A percentile compares a stretch with the other conserved stretches of the same genome.
phyloP scores from a whole-genome alignment of 1,284 basidiomycete genomes.

The Fomitopsis pinicola region DNA sequence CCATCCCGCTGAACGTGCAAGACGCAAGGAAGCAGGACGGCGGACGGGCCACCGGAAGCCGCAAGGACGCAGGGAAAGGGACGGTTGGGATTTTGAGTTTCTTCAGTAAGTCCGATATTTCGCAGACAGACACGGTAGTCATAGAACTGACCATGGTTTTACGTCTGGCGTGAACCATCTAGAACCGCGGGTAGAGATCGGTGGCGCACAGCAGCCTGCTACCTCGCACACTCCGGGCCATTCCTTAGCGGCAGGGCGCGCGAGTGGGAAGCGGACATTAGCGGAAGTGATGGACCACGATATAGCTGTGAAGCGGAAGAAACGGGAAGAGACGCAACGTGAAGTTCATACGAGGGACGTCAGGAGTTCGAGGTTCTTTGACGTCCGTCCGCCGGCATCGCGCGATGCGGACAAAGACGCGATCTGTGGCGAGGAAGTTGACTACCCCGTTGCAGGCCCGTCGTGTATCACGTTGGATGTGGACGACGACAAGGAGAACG shows the following conservation, averaged over 20 bases:
- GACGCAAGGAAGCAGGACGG: constrained; percentile 28
- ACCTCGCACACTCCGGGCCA: constrained; percentile 14
- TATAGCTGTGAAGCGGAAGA: constrained; percentile 47
- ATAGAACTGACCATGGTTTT: constrained; percentile 15
- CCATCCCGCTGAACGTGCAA: constrained; percentile 31
- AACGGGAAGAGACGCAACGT: constrained; percentile 22
- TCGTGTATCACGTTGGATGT: constrained; percentile 31
- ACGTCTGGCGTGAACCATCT: constrained; percentile 20
- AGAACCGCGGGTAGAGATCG: constrained; percentile 46
- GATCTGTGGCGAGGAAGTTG: constrained; percentile 5
- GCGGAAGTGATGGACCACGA: constrained; percentile 66
- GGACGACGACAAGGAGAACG: constrained; percentile 40
- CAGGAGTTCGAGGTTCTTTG: constrained; percentile 26
- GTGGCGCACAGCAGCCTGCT: not conserved
- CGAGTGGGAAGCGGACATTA: constrained; percentile 71
- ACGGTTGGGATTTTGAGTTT: constrained; percentile 50
- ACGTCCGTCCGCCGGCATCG: constrained; percentile 15
- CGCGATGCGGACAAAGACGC: not conserved
- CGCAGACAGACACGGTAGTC: constrained; percentile 3
- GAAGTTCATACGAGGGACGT: constrained; percentile 12
- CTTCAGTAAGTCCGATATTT: constrained; percentile 47
- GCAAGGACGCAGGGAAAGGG: constrained; percentile 32
- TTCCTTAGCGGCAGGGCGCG: constrained; percentile 40
- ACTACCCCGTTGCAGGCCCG: constrained; percentile 30
- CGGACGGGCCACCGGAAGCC: constrained; percentile 36